These are phyloP conservation scores for Microcos paniculata DNA, from an alignment of 345 rosid genomes.

Conservation along the genomic window DNA sequence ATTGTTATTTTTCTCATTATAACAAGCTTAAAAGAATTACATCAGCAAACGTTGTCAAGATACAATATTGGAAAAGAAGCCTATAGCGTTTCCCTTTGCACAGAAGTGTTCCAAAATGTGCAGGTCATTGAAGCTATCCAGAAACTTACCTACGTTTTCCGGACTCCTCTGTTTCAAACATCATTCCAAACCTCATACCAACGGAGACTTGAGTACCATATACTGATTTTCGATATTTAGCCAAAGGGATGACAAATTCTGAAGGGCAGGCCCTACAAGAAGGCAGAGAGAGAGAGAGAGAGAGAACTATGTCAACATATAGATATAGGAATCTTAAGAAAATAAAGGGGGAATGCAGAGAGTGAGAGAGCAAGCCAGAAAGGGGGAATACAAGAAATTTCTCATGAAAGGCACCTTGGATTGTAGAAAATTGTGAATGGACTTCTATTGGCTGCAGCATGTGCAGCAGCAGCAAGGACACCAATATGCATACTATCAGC, in stretches of 20 bases:
- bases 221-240: conserved; percentile 77
- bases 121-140: background rate
- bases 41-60: background rate
- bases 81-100: background rate
- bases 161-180: conserved; percentile 98
- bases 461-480: conserved; percentile 99
- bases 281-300: background rate
- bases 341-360: background rate
- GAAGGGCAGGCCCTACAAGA: conserved; percentile 87
- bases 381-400: background rate
- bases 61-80: background rate
- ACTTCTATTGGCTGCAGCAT: conserved; percentile 82
- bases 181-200: conserved; percentile 99
- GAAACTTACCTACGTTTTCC: conserved; percentile 76
- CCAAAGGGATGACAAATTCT: conserved; percentile 85
- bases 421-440: conserved; percentile 92
- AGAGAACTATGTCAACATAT: background rate
- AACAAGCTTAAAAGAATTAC: background rate
- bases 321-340: background rate
- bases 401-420: conserved; percentile 64
- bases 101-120: background rate
- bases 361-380: background rate
- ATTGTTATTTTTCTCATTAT: background rate
- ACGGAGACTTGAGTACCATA: conserved; percentile 82
- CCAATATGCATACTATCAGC: conserved; percentile 99